A percentile compares a stretch with the other conserved stretches of the same genome.
phyloP scores from a whole-genome alignment of 1,284 basidiomycete genomes.

The Cutaneotrichosporon mucoides region DNA sequence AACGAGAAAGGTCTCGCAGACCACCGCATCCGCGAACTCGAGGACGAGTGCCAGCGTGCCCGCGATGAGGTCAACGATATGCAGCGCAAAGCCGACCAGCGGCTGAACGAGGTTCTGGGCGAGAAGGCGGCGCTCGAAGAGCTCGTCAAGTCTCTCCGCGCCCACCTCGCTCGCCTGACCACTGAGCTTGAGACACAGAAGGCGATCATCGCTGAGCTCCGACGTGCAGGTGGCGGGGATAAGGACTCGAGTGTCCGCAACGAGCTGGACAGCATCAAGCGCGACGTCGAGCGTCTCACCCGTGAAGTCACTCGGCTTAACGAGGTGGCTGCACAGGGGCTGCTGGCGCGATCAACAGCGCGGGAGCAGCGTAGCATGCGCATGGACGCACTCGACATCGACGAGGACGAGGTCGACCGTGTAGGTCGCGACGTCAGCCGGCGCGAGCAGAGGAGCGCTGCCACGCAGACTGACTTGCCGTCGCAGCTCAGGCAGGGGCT shows the following conservation, averaged over 20 bases:
- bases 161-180: constrained; percentile 70
- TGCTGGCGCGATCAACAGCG: constrained; percentile 58
- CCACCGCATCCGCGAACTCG: constrained; percentile 70
- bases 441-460: neutral
- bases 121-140: constrained; percentile 85
- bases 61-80: constrained; percentile 50
- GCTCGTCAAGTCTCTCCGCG: constrained; percentile 64
- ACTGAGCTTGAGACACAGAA: constrained; percentile 70
- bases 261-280: constrained; percentile 58
- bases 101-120: constrained; percentile 60
- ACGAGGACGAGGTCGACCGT: constrained; percentile 31
- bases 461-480: constrained; percentile 15
- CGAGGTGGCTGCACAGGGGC: constrained; percentile 74
- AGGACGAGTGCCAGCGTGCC: constrained; percentile 62
- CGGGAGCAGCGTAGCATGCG: constrained; percentile 17
- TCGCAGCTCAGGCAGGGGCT: constrained; percentile 40
- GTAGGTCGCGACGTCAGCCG: constrained; percentile 25
- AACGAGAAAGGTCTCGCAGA: constrained; percentile 73
- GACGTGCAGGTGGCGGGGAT: constrained; percentile 32
- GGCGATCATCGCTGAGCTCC: constrained; percentile 60
- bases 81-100: constrained; percentile 18
- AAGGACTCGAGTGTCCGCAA: constrained; percentile 27
- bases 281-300: constrained; percentile 56
- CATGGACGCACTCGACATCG: constrained; percentile 16
- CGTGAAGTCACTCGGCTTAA: constrained; percentile 76